Base-by-base conservation (phyloP, 1,284 basidiomycete species). In the Rhodotorula sp. region DNA sequence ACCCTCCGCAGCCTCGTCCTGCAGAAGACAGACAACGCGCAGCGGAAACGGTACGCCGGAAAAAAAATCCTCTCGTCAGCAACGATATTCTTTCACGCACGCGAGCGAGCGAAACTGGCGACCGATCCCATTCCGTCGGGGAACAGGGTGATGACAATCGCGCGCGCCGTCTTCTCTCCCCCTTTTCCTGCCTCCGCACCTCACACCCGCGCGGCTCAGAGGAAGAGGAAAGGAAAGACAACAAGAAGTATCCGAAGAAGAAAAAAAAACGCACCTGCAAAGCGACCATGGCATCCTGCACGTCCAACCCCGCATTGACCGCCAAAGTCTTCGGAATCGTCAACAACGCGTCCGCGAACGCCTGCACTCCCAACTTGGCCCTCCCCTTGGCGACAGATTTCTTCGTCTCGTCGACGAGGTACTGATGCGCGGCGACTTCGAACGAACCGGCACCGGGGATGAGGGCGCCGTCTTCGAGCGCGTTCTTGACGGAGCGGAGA, bases 381-480 rank as follows among this genome's bases (percentile, higher is more conserved):
- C 97, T 86, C n/a, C 97, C 97, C 82, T 97, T 99, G 5, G 94
- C 93, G 52, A 83, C 84, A n/a, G 18, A 16, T 80, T 90, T 89
- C 84, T 95, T 95, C 38, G 87, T 84, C n/a, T 89, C 89, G 62
- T 80, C 81, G 55, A 81, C 79, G 38, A 99, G 85, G 83, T 97
- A 88, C 15, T 88, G 87, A 14, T 93, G 87, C 78, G 93, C 95
- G n/a, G 94, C 89, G 23, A 99, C 87, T 82, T 99, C 97, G 80
- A 99, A 99, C 8, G 97, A 95, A 58, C 97, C 97, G 3, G 93
- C 97, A 52, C 97, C 97, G 16, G 97, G 95, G 67, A 99, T 86
- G 66, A 99, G 84, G 60, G 86, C 84, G 50, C 88, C 86, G 80
- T 99, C 95, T 80, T 99, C 97, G 71, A 99, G 85, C 26, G 92